Base-by-base conservation (phyloP, 495 filamentous ascomycete species). In the Acidomyces sp. region DNA sequence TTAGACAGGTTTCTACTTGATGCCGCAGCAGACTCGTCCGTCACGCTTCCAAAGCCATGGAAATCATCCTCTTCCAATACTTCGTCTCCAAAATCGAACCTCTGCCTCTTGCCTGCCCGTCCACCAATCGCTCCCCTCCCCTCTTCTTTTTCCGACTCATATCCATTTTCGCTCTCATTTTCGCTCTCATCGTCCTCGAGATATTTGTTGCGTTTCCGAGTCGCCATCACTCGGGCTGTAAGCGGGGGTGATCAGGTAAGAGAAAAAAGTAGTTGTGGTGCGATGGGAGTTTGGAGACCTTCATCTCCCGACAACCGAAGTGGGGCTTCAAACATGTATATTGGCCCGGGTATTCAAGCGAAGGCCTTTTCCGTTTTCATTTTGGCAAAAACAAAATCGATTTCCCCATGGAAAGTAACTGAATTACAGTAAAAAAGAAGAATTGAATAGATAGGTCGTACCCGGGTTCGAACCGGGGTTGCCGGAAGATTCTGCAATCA, bases 171-270 rank as follows among this genome's bases (percentile, higher is more conserved):
- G 33, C 54, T 59, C 34, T 78, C 73, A 2, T 80, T 74, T 26
- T 87, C 84, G 55, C 78, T 81, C 4, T 50, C 48, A 12, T 66
- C 71, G 6, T 69, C 69, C 37, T 86, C 83, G 15, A 93, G 70
- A 48, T 78, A 87, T 27, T 83, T 71, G 60, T 86, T 86, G 37
- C 70, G 66, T 37, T 79, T 84, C 46, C 75, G 72, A n/a, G 68
- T 61, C 3, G 75, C 46, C 81, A 85, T 86, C 10, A n/a, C n/a
- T n/a, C n/a, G n/a, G n/a, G n/a, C n/a, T n/a, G n/a, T n/a, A n/a
- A n/a, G n/a, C n/a, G n/a, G n/a, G n/a, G n/a, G n/a, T n/a, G n/a
- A n/a, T n/a, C n/a, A n/a, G n/a, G n/a, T n/a, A n/a, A n/a, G n/a
- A n/a, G n/a, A n/a, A n/a, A n/a, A n/a, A n/a, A n/a, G n/a, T n/a